These are phyloP conservation scores for Solanum pimpinellifolium DNA, from an alignment of 257 asterid genomes.

Conservation along the genomic window DNA sequence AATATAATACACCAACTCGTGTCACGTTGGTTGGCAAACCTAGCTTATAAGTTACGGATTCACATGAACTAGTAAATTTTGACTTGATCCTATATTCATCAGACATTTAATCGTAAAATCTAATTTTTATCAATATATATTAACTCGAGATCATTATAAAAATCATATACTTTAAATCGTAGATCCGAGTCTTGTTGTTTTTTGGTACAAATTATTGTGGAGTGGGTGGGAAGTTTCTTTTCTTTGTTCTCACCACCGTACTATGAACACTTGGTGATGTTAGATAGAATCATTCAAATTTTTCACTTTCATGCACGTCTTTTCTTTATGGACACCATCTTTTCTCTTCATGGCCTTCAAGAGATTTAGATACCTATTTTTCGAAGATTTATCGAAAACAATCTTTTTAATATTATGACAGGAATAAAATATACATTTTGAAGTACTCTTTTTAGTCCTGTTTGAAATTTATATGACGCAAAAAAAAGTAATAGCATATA, in stretches of 20 bases:
- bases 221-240: neutral
- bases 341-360: neutral
- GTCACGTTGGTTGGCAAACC: fast-evolving
- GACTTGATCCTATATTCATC: neutral
- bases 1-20: neutral
- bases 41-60: neutral
- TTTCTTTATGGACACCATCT: neutral
- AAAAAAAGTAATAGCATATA: neutral
- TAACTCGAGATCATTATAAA: neutral
- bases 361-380: neutral
- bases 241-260: neutral
- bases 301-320: neutral
- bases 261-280: neutral
- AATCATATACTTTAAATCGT: neutral
- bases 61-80: neutral
- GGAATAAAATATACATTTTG: neutral
- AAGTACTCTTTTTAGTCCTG: neutral
- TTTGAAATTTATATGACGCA: neutral
- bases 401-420: no score
- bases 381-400: no score
- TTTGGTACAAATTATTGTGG: neutral
- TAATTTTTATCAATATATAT: neutral
- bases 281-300: neutral
- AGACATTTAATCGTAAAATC: neutral
- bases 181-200: fast-evolving